Conservation (phyloP, 495 filamentous ascomycete genomes). For the Neurospora tetraspora region DNA sequence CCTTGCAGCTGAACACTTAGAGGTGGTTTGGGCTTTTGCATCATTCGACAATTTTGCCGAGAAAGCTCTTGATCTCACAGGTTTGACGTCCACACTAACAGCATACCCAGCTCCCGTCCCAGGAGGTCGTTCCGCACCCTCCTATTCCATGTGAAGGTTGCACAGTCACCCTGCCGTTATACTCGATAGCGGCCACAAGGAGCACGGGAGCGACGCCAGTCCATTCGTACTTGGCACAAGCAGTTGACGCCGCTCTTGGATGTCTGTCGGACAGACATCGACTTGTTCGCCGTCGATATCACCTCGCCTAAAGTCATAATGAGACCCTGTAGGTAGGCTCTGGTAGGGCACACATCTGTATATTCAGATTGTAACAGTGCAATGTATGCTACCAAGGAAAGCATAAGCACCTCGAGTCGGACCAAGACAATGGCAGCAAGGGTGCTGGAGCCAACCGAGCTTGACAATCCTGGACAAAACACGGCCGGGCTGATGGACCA, state of each 20-base stretch:
- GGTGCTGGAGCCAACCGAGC: background rate
- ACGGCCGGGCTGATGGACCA: background rate
- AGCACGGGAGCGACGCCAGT: background rate
- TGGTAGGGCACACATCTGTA: background rate
- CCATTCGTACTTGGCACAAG: background rate
- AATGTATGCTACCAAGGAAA: background rate
- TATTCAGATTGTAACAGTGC: background rate
- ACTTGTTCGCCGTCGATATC: background rate
- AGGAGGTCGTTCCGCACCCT: background rate
- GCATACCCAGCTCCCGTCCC: background rate
- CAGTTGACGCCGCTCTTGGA: background rate
- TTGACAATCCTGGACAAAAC: background rate
- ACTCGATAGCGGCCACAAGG: background rate
- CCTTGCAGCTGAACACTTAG: background rate
- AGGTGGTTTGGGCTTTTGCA: background rate
- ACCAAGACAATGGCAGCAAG: background rate
- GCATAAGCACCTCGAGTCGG: background rate
- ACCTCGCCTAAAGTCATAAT: background rate
- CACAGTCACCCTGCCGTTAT: background rate
- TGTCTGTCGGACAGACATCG: background rate
- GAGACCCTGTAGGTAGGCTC: background rate
- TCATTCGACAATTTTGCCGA: background rate
- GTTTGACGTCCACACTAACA: background rate
- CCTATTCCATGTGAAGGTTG: background rate
- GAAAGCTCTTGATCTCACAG: background rate